phyloP scores from a whole-genome alignment of 2,329 filamentous ascomycete genomes.

The Arthrobotrys iridis region DNA sequence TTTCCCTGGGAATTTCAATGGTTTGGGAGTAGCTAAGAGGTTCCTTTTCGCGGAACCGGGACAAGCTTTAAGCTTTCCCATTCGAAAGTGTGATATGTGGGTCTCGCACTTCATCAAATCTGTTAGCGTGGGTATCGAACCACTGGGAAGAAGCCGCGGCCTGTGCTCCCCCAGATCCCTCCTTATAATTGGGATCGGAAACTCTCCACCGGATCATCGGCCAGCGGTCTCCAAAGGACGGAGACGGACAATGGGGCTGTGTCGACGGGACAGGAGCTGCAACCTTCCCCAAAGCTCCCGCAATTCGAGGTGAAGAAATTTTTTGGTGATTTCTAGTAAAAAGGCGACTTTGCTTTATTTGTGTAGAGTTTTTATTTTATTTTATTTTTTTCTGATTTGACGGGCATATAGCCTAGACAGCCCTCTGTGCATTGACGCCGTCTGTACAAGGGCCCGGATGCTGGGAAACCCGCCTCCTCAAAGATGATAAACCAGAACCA shows the following conservation, averaged over 20 bases:
- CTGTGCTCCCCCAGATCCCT: constrained; percentile 19
- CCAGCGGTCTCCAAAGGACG: constrained; percentile 24
- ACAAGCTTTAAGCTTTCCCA: constrained; percentile 24
- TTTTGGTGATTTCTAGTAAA: not conserved
- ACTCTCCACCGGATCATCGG: constrained; percentile 44
- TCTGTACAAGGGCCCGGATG: constrained; percentile 21
- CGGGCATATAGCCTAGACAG: constrained; percentile 6
- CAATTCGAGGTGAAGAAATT: not conserved
- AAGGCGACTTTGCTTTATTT: not conserved
- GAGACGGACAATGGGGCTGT: constrained; percentile 25
- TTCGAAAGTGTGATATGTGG: constrained; percentile 44
- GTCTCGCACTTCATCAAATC: constrained; percentile 24
- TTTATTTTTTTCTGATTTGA: constrained; percentile 1
- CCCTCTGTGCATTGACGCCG: constrained; percentile 39
- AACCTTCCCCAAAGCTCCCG: not conserved
- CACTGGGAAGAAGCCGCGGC: constrained; percentile 1
- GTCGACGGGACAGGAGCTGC: constrained; percentile 9
- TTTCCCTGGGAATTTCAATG: not conserved
- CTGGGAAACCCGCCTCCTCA: constrained; percentile 18
- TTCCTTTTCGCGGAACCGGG: constrained; percentile 44
- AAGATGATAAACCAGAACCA: not conserved
- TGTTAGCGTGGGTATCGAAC: constrained; percentile 17
- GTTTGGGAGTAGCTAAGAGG: too few species aligned
- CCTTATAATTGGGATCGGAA: constrained; percentile 33
- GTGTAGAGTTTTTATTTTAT: not conserved